A percentile compares a stretch with the other conserved stretches of the same genome.
Conservation (phyloP, 345 rosid species). For the Atalantia buxifolia region DNA sequence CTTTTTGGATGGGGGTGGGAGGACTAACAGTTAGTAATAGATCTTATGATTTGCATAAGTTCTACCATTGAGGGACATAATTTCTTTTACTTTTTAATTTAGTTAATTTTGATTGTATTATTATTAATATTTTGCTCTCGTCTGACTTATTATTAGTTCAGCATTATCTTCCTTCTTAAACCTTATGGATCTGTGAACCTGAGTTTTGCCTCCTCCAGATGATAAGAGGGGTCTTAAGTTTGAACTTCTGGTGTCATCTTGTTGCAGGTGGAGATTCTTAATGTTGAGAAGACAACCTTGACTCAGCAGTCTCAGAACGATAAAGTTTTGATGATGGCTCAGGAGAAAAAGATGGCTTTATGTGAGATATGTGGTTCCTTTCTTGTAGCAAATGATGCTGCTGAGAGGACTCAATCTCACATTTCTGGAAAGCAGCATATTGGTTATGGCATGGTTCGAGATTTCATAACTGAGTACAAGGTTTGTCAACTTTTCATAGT, state of each 20-base stretch:
- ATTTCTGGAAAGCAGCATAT: slow-evolving; percentile 95
- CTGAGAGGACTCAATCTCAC: slow-evolving; percentile 97
- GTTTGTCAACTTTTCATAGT: slow-evolving; percentile 33
- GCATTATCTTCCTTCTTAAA: not conserved
- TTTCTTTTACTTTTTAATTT: not conserved
- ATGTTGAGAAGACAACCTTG: slow-evolving; percentile 66
- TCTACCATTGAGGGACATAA: not conserved
- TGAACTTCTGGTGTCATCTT: not conserved
- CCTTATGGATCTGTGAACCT: not conserved
- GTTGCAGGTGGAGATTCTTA: slow-evolving; percentile 80
- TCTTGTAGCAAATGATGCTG: slow-evolving; percentile 94
- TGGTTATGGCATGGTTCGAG: slow-evolving; percentile 97
- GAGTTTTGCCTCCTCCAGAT: not conserved
- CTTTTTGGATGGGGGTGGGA: not conserved
- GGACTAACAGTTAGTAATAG: not conserved
- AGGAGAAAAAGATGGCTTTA: slow-evolving; percentile 95
- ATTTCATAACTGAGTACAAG: slow-evolving; percentile 74
- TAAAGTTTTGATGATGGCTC: slow-evolving; percentile 69
- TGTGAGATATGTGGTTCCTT: slow-evolving; percentile 99
- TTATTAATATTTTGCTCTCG: not conserved
- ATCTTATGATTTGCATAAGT: not conserved
- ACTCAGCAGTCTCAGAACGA: slow-evolving; percentile 69
- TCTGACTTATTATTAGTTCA: not conserved
- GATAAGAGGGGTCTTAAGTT: not conserved
- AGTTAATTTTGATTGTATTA: not conserved